phyloP scores from a whole-genome alignment of 2,329 filamentous ascomycete species.

The Pseudogymnoascus sp. region DNA sequence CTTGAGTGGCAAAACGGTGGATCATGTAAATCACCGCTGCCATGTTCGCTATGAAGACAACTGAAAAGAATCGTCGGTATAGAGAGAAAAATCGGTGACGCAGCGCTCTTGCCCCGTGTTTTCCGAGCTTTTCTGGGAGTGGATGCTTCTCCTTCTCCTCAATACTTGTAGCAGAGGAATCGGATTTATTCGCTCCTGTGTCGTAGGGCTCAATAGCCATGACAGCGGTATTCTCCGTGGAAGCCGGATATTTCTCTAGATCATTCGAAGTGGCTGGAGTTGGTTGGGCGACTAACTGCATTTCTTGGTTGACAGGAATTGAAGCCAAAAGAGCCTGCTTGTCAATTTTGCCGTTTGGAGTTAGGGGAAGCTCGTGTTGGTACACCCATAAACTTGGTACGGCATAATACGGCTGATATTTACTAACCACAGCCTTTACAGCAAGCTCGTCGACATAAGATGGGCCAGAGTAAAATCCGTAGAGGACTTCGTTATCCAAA shows the following conservation, averaged over 20 bases:
- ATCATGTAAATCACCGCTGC: conserved; percentile 32
- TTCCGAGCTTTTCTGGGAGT: conserved; percentile 34
- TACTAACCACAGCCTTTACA: conserved; percentile 13
- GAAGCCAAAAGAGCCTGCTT: conserved; percentile 34
- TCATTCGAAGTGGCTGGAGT: not conserved
- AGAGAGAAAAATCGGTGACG: conserved; percentile 37
- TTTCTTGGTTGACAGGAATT: not conserved
- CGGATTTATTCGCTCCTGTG: not conserved
- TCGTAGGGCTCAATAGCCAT: not conserved
- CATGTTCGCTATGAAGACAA: conserved; percentile 42
- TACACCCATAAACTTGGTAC: conserved; percentile 39
- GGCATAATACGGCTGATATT: conserved; percentile 46
- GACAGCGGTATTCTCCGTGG: not conserved
- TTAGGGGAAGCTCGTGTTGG: conserved; percentile 39
- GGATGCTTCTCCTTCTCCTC: conserved; percentile 6
- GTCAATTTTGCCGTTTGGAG: conserved; percentile 49
- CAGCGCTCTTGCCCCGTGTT: conserved; percentile 26
- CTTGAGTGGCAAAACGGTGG: conserved; percentile 15
- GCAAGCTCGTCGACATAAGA: conserved; percentile 24
- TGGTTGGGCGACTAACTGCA: not conserved
- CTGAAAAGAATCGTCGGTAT: conserved; percentile 47
- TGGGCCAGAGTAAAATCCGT: conserved; percentile 39
- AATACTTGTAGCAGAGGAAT: not conserved
- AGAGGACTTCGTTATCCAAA: conserved; percentile 39
- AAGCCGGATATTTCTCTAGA: not conserved